Evolutionary conservation across 2,329 filamentous ascomycete genomes (phyloP).

Genomic region (Ceratocystis eucalypticola): DNA sequence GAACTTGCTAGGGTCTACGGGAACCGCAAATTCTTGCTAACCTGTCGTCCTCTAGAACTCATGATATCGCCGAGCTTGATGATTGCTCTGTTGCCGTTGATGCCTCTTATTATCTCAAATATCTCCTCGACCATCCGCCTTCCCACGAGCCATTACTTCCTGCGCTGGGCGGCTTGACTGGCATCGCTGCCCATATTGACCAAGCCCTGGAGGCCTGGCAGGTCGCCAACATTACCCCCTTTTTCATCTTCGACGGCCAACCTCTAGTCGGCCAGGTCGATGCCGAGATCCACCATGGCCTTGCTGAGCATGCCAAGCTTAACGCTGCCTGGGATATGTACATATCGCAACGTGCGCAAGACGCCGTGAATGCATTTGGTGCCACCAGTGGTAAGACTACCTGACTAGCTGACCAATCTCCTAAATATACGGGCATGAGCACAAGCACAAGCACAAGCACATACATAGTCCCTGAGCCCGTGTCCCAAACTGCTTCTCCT

Average conservation of each 20-base stretch:
- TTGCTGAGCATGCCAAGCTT: conserved; percentile 54
- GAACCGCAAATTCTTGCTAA: not conserved
- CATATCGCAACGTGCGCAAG: conserved; percentile 61
- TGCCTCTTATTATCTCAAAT: conserved; percentile 75
- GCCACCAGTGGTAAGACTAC: conserved; percentile 49
- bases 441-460: too few relatives aligned
- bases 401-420: not conserved
- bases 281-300: conserved; percentile 48
- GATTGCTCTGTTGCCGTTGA: conserved; percentile 71
- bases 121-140: conserved; percentile 55
- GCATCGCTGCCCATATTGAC: conserved; percentile 61
- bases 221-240: conserved; percentile 54
- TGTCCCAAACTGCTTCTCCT: not conserved
- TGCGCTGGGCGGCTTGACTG: conserved; percentile 78
- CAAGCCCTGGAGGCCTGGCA: conserved; percentile 62
- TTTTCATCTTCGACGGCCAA: conserved; percentile 89
- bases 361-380: conserved; percentile 78
- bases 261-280: conserved; percentile 65
- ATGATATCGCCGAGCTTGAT: conserved; percentile 56
- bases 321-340: conserved; percentile 79
- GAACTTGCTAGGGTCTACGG: too few relatives aligned
- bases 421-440: too few relatives aligned
- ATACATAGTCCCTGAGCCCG: too few relatives aligned
- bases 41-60: conserved; percentile 31
- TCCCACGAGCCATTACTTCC: conserved; percentile 78